A percentile compares a stretch with the other conserved stretches of the same genome.
phyloP scores from a whole-genome alignment of 2,329 filamentous ascomycete species.

The Trichophaea hybrida region DNA sequence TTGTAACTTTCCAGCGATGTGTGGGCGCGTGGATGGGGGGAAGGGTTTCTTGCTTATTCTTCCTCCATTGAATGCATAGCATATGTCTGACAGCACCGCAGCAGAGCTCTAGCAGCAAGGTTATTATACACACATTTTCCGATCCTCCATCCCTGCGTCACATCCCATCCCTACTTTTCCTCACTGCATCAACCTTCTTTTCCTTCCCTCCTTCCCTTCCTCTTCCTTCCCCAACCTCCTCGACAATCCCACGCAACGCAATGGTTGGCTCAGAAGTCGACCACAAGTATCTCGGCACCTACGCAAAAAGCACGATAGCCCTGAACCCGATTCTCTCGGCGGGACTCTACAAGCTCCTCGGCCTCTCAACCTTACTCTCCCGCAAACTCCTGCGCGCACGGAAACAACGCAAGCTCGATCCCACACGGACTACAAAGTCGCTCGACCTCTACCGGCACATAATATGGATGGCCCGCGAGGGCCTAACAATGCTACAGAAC shows the following conservation, averaged over 20 bases:
- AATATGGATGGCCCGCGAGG: constrained; percentile 87
- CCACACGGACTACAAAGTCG: constrained; percentile 61
- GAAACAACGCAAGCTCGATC: constrained; percentile 68
- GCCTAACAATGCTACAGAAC: constrained; percentile 67
- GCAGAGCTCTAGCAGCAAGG: background rate
- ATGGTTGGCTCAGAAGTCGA: constrained; percentile 98
- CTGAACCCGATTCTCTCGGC: constrained; percentile 66
- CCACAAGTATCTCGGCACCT: constrained; percentile 85
- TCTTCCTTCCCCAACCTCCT: background rate
- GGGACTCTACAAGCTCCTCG: constrained; percentile 80
- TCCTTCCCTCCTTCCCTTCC: background rate
- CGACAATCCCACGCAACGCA: background rate
- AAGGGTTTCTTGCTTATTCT: background rate
- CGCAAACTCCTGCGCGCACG: constrained; percentile 69
- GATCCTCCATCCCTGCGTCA: background rate
- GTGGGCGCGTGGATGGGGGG: no score
- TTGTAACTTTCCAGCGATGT: background rate
- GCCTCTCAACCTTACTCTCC: constrained; percentile 75
- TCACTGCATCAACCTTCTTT: background rate
- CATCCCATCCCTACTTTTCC: background rate
- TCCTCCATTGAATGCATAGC: background rate
- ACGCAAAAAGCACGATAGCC: constrained; percentile 64
- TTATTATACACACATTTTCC: background rate
- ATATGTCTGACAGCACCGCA: background rate
- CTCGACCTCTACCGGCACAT: constrained; percentile 80